A percentile compares a stretch with the other conserved stretches of the same genome.
Conservation (phyloP, 495 filamentous ascomycete genomes). For the Physcia stellaris region DNA sequence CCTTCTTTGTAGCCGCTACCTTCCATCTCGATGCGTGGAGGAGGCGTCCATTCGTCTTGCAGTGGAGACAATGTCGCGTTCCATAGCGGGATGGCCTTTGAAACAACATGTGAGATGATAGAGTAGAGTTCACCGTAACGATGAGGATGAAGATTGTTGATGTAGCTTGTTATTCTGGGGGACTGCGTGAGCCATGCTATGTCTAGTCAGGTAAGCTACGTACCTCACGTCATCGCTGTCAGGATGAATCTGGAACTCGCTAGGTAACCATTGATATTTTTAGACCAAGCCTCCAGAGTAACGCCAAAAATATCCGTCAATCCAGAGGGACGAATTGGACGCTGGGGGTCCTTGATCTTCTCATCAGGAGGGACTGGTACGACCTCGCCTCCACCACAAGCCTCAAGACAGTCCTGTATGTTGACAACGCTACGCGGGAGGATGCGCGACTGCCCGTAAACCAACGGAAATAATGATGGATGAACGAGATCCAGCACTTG, state of each 20-base stretch:
- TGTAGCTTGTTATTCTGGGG: slow-evolving; percentile 31
- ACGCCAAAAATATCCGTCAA: not conserved
- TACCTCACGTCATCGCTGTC: slow-evolving; percentile 9
- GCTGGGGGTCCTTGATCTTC: not conserved
- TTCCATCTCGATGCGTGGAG: slow-evolving; percentile 2
- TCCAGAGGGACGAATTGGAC: not conserved
- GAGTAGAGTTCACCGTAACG: slow-evolving; percentile 33
- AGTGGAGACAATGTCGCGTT: slow-evolving; percentile 22
- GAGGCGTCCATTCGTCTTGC: slow-evolving; percentile 4
- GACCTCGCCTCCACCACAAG: slow-evolving; percentile 27
- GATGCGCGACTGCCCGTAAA: slow-evolving; percentile 37
- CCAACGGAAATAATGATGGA: slow-evolving; percentile 45
- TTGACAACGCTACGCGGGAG: slow-evolving; percentile 25
- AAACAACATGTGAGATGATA: slow-evolving; percentile 35
- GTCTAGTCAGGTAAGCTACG: not conserved
- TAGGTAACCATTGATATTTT: slow-evolving; percentile 48
- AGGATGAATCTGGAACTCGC: slow-evolving; percentile 31
- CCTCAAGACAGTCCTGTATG: slow-evolving; percentile 26
- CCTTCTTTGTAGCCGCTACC: slow-evolving; percentile 7
- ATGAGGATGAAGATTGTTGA: slow-evolving; percentile 47
- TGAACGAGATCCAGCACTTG: slow-evolving; percentile 48
- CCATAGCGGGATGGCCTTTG: slow-evolving; percentile 39
- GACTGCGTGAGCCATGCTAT: not conserved
- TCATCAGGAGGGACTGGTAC: slow-evolving; percentile 4
- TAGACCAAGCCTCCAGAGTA: slow-evolving; percentile 6